Evolutionary conservation across 768 basidiomycete genomes (phyloP).

Genomic region (Polyporus arcularius): DNA sequence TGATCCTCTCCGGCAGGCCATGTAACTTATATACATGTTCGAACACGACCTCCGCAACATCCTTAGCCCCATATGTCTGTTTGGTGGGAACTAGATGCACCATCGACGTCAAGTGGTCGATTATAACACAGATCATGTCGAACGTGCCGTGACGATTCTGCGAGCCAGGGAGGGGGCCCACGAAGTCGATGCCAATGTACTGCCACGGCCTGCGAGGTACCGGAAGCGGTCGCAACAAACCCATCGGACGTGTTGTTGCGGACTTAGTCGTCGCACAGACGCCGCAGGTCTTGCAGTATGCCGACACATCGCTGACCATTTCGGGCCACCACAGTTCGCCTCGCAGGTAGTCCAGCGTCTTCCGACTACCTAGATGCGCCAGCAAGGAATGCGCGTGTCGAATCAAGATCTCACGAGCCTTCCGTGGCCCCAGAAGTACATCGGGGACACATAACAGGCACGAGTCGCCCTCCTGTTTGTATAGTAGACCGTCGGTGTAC

Average conservation of each 20-base stretch:
- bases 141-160: constrained; percentile 25
- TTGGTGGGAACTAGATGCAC: constrained; percentile 27
- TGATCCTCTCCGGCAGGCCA: constrained; percentile 39
- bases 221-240: constrained; percentile 22
- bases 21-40: constrained; percentile 37
- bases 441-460: constrained; percentile 28
- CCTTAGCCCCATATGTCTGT: no score
- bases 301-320: constrained; percentile 29
- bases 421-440: constrained; percentile 14
- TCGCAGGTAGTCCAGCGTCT: constrained; percentile 35
- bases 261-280: constrained; percentile 23
- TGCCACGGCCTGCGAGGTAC: constrained; percentile 29
- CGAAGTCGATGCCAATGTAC: constrained; percentile 30
- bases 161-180: constrained; percentile 24
- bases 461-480: not conserved
- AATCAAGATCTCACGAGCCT: constrained; percentile 32
- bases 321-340: constrained; percentile 41
- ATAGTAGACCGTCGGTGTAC: no score
- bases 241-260: constrained; percentile 18
- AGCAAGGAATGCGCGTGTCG: constrained; percentile 39
- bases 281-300: constrained; percentile 27
- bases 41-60: constrained; percentile 38
- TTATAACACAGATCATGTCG: constrained; percentile 28
- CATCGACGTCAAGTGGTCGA: constrained; percentile 24
- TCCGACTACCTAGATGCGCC: constrained; percentile 37